These are phyloP conservation scores for Hypsizygus marmoreus DNA, from an alignment of 768 basidiomycete species.

Conservation along the genomic window DNA sequence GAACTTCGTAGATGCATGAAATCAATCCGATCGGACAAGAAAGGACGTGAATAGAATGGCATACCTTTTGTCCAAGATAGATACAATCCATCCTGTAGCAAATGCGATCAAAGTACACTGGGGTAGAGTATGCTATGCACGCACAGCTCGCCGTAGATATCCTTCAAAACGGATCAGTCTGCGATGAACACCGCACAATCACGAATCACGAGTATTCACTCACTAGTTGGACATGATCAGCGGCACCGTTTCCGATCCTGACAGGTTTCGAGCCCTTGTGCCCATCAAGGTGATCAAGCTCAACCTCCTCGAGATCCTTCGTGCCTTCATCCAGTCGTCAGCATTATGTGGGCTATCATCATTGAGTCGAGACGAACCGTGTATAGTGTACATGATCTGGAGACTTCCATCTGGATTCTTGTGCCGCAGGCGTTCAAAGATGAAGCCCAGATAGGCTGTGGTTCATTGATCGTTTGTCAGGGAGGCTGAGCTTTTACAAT, in stretches of 20 bases:
- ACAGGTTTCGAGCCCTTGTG: slow-evolving; percentile 86
- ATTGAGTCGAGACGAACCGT: slow-evolving; percentile 48
- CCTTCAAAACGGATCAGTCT: slow-evolving; percentile 45
- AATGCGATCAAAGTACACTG: slow-evolving; percentile 2
- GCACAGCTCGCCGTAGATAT: slow-evolving; percentile 95
- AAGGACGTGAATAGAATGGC: slow-evolving; percentile 9
- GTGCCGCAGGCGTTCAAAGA: slow-evolving; percentile 77
- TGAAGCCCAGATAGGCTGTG: slow-evolving; percentile 88
- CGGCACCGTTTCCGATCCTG: slow-evolving; percentile 94
- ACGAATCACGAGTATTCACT: slow-evolving; percentile 21
- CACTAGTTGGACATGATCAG: slow-evolving; percentile 89
- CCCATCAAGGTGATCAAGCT: slow-evolving; percentile 85
- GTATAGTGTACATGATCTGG: slow-evolving; percentile 98
- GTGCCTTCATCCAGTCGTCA: slow-evolving; percentile 43
- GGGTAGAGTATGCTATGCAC: slow-evolving; percentile 17
- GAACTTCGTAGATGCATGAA: slow-evolving; percentile 42
- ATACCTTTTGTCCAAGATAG: slow-evolving; percentile 90
- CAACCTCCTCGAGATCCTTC: slow-evolving; percentile 82
- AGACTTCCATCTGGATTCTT: slow-evolving; percentile 90
- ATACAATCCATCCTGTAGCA: slow-evolving; percentile 86
- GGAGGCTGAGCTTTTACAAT: background rate
- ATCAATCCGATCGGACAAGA: background rate
- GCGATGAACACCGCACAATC: background rate
- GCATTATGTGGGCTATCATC: background rate
- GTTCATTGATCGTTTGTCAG: too few relatives aligned